Evolutionary conservation across 2,329 filamentous ascomycete species (phyloP), one percentile per base, ranked within the genome.

Genomic region (Anisogramma anomala): DNA sequence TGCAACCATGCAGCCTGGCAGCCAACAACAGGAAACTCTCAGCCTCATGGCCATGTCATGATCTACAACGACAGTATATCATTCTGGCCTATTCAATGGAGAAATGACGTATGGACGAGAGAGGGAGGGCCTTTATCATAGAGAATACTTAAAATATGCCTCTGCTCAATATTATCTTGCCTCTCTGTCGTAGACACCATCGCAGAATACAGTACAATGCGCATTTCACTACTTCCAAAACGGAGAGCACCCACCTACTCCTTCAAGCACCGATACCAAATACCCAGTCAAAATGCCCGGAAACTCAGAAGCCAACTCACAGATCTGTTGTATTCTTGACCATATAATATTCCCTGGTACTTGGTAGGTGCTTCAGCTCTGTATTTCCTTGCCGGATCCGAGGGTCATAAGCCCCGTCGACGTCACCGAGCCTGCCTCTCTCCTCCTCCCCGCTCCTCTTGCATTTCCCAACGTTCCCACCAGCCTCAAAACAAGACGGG

Each of bases 41-140:
- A 34, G 31, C 27, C 31, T 22, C 31, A 22, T 19, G 20, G 14
- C 22, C 6, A 8, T 18, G 32, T 6, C 37, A 36, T 41, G 41
- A 47, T 44, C 38, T 43, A 34, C 41, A 38, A 47, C 44, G 45
- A 47, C 45, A 36, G 42, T 37, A 17, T 15, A 15, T 23, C n/a
- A 25, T 25, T 20, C 27, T 26, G 33, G 14, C 11, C 19, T 33
- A 27, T 38, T 39, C 26, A 27, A 41, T 33, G 34, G 17, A 32
- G 22, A 17, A 19, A 46, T 46, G 43, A 46, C 43, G 43, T 46
- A 43, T 28, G 14, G 4, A 13, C 7, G 23, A 32, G 15, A 18
- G 14, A 4, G 7, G 10, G 11, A 18, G 15, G 3, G 18, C 33
- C n/a, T 47, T 44, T 47, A 47, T 47, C 41, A 47, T 44, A 39